Conservation (phyloP, 164 flowering plant species). For the Dillenia turbinata region DNA sequence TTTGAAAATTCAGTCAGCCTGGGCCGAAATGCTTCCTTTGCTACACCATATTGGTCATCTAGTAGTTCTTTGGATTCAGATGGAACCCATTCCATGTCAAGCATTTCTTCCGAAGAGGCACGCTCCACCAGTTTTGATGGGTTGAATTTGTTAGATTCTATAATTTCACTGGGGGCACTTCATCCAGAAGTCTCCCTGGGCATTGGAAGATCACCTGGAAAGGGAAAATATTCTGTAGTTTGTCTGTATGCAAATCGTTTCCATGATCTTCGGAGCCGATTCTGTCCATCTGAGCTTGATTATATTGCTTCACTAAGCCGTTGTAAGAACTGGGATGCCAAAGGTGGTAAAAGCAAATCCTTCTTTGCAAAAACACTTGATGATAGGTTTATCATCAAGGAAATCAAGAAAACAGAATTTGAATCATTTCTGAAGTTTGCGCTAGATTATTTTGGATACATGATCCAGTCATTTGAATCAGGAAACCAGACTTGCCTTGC, state of each 20-base stretch:
- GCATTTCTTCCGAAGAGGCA: constrained; percentile 39
- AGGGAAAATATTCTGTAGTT: constrained; percentile 71
- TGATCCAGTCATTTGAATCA: constrained; percentile 51
- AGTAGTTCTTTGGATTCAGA: constrained; percentile 48
- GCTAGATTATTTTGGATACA: constrained; percentile 67
- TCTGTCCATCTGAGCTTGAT: constrained; percentile 72
- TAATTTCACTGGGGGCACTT: constrained; percentile 26
- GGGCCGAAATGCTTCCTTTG: constrained; percentile 25
- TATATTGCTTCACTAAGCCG: constrained; percentile 87
- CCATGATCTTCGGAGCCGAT: constrained; percentile 53
- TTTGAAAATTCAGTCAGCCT: constrained; percentile 26
- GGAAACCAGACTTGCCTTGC: constrained; percentile 92
- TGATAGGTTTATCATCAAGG: constrained; percentile 85
- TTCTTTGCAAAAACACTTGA: constrained; percentile 90
- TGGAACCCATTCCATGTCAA: constrained; percentile 21
- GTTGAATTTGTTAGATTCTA: constrained; percentile 39
- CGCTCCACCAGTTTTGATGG: constrained; percentile 58
- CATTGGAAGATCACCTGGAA: constrained; percentile 38
- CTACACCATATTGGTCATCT: constrained; percentile 40
- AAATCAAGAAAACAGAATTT: constrained; percentile 78
- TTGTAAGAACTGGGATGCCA: constrained; percentile 85
- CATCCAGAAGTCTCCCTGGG: constrained; percentile 67
- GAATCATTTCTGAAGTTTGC: constrained; percentile 85
- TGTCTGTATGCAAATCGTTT: constrained; percentile 63
- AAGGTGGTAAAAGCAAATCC: constrained; percentile 96